Evolutionary conservation across 805 yeast species (phyloP).

Genomic region (Spathaspora hagerdaliae): DNA sequence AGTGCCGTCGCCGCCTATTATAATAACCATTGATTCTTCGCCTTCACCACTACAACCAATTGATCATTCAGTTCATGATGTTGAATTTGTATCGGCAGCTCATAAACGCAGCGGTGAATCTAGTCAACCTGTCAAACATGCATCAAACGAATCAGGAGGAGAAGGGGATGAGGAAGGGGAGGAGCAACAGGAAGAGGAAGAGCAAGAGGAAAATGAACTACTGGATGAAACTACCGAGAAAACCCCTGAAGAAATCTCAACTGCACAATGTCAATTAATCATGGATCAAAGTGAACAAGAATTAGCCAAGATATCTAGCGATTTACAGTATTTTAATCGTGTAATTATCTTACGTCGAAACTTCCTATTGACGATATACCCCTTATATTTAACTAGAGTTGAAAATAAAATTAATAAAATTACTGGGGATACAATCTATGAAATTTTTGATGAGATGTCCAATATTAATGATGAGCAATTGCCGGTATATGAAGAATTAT

Average conservation of each 20-base stretch:
- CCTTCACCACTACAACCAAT: background rate
- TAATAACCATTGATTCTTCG: background rate
- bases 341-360: conserved; percentile 11
- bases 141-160: background rate
- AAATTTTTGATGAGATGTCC: conserved; percentile 11
- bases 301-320: conserved; percentile 4
- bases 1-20: background rate
- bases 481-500: conserved; percentile 31
- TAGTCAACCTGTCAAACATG: background rate
- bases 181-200: background rate
- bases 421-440: conserved; percentile 12
- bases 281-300: conserved; percentile 8
- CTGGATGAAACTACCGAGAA: background rate
- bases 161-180: background rate
- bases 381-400: conserved; percentile 12
- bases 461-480: conserved; percentile 27
- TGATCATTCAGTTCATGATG: background rate
- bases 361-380: conserved; percentile 18
- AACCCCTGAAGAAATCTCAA: background rate
- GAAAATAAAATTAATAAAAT: conserved; percentile 14
- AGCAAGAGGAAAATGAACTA: background rate
- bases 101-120: background rate
- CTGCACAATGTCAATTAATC: background rate
- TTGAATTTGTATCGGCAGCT: conserved; percentile 1
- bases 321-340: conserved; percentile 14